Evolutionary conservation across 2,329 filamentous ascomycete species (phyloP).

Genomic region (Talaromyces marneffei): DNA sequence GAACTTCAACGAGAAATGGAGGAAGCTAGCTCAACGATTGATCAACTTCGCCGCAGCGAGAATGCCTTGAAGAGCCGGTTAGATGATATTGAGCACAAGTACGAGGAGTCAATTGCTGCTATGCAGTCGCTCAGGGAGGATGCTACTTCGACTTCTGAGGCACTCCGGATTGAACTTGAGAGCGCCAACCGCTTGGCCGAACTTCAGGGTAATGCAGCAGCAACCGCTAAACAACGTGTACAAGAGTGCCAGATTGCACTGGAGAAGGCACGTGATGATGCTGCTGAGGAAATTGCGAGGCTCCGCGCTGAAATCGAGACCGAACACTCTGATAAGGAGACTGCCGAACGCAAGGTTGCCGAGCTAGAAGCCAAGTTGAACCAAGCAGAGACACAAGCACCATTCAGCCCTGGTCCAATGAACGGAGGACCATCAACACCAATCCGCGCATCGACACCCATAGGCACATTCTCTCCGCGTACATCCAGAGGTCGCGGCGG

Average conservation of each 20-base stretch:
- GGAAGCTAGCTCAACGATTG: constrained; percentile 70
- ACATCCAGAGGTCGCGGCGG: constrained; percentile 49
- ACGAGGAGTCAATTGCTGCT: constrained; percentile 73
- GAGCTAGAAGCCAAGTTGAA: constrained; percentile 61
- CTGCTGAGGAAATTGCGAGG: constrained; percentile 53
- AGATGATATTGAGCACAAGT: constrained; percentile 77
- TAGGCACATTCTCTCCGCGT: constrained; percentile 48
- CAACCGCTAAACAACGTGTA: constrained; percentile 54
- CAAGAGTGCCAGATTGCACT: constrained; percentile 53
- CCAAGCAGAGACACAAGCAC: constrained; percentile 49
- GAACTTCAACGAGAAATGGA: constrained; percentile 85
- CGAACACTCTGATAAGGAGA: constrained; percentile 55
- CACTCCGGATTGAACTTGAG: constrained; percentile 80
- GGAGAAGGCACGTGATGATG: constrained; percentile 56
- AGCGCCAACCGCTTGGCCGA: constrained; percentile 74
- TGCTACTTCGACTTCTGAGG: constrained; percentile 73
- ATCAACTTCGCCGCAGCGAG: constrained; percentile 73
- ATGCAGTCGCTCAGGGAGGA: constrained; percentile 83
- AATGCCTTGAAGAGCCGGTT: constrained; percentile 73
- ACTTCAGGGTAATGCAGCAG: constrained; percentile 55
- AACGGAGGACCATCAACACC: constrained; percentile 46
- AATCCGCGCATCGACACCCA: constrained; percentile 45
- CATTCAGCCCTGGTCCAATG: constrained; percentile 49
- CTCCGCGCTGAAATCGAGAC: constrained; percentile 51
- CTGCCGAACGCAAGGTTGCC: constrained; percentile 56